phyloP scores from a whole-genome alignment of 179 eudicot genomes.

The Heliamphora pulchella region DNA sequence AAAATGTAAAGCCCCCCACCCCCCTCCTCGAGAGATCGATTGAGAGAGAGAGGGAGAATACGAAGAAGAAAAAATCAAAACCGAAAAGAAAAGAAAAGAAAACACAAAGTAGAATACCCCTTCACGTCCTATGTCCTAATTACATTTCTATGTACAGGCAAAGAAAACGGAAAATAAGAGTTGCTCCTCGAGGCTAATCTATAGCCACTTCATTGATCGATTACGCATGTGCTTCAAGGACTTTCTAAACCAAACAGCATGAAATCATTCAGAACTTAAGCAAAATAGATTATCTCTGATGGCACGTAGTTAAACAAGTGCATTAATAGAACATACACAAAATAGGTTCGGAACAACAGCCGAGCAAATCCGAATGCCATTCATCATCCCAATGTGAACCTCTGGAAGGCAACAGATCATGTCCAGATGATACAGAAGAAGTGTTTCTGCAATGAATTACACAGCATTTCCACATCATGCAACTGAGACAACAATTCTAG shows the following conservation, averaged over 20 bases:
- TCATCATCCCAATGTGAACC: slow-evolving; percentile 44
- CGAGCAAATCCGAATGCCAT: slow-evolving; percentile 79
- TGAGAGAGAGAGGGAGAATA: not conserved
- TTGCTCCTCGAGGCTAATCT: not conserved
- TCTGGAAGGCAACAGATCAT: slow-evolving; percentile 46
- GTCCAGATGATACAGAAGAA: slow-evolving; percentile 57
- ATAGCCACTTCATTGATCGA: not conserved
- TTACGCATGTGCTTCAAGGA: no score
- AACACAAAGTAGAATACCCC: not conserved
- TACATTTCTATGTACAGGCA: not conserved
- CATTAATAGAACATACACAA: slow-evolving; percentile 46
- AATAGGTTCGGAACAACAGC: slow-evolving; percentile 79
- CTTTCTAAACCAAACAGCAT: not conserved
- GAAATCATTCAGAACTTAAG: not conserved
- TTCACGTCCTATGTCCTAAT: not conserved
- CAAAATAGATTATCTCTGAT: not conserved
- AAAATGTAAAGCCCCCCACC: not conserved
- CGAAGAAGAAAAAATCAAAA: not conserved
- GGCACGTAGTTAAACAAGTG: not conserved
- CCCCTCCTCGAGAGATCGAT: not conserved
- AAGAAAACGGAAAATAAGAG: not conserved
- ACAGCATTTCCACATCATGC: not conserved
- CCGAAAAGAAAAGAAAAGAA: not conserved
- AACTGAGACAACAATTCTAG: not conserved
- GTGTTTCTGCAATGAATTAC: slow-evolving; percentile 37